Percentiles rank a stretch among this genome's conserved stretches.
These are phyloP conservation scores for Paraleonurus japonicus DNA, from an alignment of 257 asterid genomes.

Conservation along the genomic window DNA sequence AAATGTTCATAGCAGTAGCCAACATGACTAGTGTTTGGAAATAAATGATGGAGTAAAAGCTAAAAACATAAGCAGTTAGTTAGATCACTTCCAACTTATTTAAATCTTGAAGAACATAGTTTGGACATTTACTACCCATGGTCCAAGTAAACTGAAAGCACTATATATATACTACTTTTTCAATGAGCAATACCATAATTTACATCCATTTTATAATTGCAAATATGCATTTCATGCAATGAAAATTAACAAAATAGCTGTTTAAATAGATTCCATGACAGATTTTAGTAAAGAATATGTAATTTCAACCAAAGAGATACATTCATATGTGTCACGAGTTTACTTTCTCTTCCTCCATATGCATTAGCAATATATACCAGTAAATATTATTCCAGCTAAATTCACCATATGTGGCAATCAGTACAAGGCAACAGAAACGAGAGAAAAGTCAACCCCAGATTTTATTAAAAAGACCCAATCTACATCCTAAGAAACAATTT, in stretches of 20 bases:
- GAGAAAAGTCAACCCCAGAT: background rate
- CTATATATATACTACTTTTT: background rate
- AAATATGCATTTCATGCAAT: background rate
- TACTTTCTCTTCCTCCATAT: background rate
- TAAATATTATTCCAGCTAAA: background rate
- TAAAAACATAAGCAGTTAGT: background rate
- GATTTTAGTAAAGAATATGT: background rate
- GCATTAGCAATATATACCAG: background rate
- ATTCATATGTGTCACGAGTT: background rate
- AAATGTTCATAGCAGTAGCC: background rate
- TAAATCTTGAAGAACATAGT: background rate
- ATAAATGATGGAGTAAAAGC: background rate
- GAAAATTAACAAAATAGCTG: background rate
- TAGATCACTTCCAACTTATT: background rate
- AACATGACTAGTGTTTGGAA: background rate
- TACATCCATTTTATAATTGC: background rate
- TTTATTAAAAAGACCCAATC: background rate
- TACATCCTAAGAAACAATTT: constrained; percentile 4
- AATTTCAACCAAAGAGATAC: background rate
- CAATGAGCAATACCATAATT: background rate
- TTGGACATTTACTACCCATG: background rate
- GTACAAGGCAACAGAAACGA: too few species aligned
- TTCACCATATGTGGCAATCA: background rate
- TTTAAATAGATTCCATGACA: background rate
- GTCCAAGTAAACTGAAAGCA: background rate